Conservation (phyloP, 768 basidiomycete species). For the Lactarius psammicola region DNA sequence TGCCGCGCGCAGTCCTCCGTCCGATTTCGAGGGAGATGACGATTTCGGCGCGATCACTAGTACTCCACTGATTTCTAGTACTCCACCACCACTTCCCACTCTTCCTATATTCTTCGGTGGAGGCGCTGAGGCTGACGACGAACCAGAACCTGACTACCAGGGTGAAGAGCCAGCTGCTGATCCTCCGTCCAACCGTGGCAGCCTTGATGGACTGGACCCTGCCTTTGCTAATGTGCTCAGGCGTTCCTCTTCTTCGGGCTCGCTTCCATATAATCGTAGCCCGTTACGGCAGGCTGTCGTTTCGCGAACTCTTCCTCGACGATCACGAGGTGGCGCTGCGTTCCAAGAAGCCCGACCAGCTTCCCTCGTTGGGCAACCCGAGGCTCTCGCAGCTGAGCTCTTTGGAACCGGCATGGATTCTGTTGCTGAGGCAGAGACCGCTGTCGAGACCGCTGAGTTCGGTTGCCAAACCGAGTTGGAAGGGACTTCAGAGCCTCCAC, state of each 20-base stretch:
- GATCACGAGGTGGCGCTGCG: slow-evolving; percentile 62
- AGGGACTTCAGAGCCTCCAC: slow-evolving; percentile 32
- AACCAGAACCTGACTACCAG: slow-evolving; percentile 30
- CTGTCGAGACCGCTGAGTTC: slow-evolving; percentile 54
- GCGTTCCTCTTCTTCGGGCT: slow-evolving; percentile 46
- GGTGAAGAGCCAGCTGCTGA: slow-evolving; percentile 41
- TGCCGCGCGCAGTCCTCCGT: slow-evolving; percentile 24
- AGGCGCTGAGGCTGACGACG: slow-evolving; percentile 35
- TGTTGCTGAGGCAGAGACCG: slow-evolving; percentile 38
- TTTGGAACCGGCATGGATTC: slow-evolving; percentile 51
- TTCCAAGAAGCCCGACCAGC: slow-evolving; percentile 69
- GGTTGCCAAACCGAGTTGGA: slow-evolving; percentile 65
- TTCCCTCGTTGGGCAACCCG: slow-evolving; percentile 69
- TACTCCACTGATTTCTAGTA: too few species aligned
- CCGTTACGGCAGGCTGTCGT: slow-evolving; percentile 62
- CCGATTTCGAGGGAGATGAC: slow-evolving; percentile 28
- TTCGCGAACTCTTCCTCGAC: slow-evolving; percentile 49
- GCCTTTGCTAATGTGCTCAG: slow-evolving; percentile 76
- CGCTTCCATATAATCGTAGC: slow-evolving; percentile 48
- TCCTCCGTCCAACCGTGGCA: slow-evolving; percentile 57
- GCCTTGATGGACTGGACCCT: slow-evolving; percentile 87
- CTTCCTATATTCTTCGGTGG: slow-evolving; percentile 24
- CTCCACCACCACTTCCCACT: slow-evolving; percentile 16
- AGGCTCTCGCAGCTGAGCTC: slow-evolving; percentile 64
- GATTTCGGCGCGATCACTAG: slow-evolving; percentile 24